Conservation (phyloP, 805 yeast species). For the Saccharomycopsis capsularis region DNA sequence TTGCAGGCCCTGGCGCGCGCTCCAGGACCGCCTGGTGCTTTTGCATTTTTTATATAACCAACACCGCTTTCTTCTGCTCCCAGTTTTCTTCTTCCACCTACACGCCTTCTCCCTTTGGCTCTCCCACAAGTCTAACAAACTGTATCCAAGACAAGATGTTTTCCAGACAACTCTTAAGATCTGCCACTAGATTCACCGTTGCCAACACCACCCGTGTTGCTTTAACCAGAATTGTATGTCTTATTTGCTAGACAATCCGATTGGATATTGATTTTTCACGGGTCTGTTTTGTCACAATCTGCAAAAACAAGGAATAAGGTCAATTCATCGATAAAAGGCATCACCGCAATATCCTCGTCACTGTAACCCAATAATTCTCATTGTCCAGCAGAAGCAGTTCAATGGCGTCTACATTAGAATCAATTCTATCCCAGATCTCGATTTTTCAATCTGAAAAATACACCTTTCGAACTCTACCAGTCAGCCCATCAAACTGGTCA, state of each 20-base stretch:
- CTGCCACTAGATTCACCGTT: conserved; percentile 74
- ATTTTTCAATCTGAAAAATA: too few relatives aligned
- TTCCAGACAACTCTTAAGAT: conserved; percentile 81
- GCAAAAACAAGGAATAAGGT: not conserved
- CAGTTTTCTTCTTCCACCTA: not conserved
- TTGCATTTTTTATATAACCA: not conserved
- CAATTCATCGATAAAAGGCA: not conserved
- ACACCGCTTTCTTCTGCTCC: not conserved
- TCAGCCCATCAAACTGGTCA: too few relatives aligned
- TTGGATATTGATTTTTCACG: not conserved
- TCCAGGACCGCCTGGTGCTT: too few relatives aligned
- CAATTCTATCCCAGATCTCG: too few relatives aligned
- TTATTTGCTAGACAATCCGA: not conserved
- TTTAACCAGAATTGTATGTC: conserved; percentile 40
- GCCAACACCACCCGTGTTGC: conserved; percentile 41
- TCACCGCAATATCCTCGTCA: not conserved
- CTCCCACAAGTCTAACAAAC: not conserved
- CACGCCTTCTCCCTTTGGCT: not conserved
- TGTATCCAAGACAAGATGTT: conserved; percentile 43
- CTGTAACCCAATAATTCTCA: too few relatives aligned
- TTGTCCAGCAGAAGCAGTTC: too few relatives aligned
- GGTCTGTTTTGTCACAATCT: not conserved
- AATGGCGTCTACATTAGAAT: too few relatives aligned
- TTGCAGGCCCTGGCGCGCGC: too few relatives aligned
- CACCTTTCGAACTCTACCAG: too few relatives aligned